Base-by-base conservation (phyloP, 257 asterid species). In the Fraxinus anomala region DNA sequence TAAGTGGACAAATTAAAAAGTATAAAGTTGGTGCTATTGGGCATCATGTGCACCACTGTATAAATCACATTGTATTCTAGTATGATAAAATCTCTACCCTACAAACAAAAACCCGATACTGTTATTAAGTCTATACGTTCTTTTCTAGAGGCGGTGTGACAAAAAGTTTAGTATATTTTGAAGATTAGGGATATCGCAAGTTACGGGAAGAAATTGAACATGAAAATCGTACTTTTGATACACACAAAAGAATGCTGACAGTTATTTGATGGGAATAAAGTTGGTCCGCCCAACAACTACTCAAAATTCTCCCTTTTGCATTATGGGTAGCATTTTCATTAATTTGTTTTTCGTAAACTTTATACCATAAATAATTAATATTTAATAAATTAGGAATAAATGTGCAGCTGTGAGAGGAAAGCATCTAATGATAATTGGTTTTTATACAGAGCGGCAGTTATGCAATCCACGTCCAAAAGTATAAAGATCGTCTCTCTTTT, bases 381-480 rank as follows among this genome's bases (percentile, higher is more conserved):
- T 63, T 24, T 24, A 26, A 23, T 24, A 63, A 2, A 26, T 63
- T 63, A 26, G 10, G 69, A 63, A 63, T 26, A 63, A 11, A 63
- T 63, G 11, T 63, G 36, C 69, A 63, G 17, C 34, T 9, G 6
- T 63, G 36, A 63, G 19, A 63, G 17, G 19, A 63, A 63, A 63
- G 69, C 69, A 63, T 63, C 68, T 23, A 26, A 63, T 26, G 16
- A 63, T 24, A 63, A 11, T 63, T 63, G 34, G n/a, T 24, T 26
- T 63, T 63, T 11, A 23, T 12, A 24, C 4, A 26, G 36, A 59
- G 67, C 16, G 30, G 67, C 13, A 59, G 17, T 63, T 26, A 63
- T 26, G 69, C 69, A 63, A 8, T 23, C 69, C 33, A 26, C 69
- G 69, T 63, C 69, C 67, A 59, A 59, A 59, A 59, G 69, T 10